Conservation (phyloP, 2,329 filamentous ascomycete genomes). For the Ilyonectria mors-panacis region DNA sequence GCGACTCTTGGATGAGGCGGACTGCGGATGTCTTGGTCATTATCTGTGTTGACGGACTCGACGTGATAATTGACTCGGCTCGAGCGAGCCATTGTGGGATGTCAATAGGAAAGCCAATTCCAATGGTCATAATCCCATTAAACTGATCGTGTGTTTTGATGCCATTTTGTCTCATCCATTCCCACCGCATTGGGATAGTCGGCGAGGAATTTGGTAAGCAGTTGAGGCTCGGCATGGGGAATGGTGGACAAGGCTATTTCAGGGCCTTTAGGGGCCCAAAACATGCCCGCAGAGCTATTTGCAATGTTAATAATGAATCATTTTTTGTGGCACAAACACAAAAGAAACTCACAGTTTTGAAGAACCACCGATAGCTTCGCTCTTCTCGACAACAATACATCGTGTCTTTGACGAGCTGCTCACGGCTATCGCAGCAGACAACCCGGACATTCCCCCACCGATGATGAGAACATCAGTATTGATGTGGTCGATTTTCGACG, state of each 20-base stretch:
- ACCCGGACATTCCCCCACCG: slow-evolving; percentile 33
- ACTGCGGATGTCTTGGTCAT: slow-evolving; percentile 29
- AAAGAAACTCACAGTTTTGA: slow-evolving; percentile 18
- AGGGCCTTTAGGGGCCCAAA: slow-evolving; percentile 30
- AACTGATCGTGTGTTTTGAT: slow-evolving; percentile 31
- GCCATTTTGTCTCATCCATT: slow-evolving; percentile 33
- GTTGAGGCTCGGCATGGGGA: slow-evolving; percentile 26
- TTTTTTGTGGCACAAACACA: background rate
- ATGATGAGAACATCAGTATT: slow-evolving; percentile 34
- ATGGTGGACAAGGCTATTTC: slow-evolving; percentile 23
- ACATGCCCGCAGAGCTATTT: slow-evolving; percentile 32
- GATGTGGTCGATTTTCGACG: slow-evolving; percentile 5
- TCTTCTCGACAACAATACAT: slow-evolving; percentile 29
- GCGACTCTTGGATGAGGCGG: slow-evolving; percentile 12
- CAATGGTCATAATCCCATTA: slow-evolving; percentile 36
- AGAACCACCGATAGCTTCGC: slow-evolving; percentile 27
- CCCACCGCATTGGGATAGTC: slow-evolving; percentile 28
- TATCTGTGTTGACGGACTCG: slow-evolving; percentile 3
- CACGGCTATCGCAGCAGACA: slow-evolving; percentile 29
- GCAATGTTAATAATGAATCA: background rate
- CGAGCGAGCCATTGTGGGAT: slow-evolving; percentile 32
- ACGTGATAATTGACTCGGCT: slow-evolving; percentile 29
- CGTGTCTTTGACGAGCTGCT: slow-evolving; percentile 9
- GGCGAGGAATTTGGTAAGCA: slow-evolving; percentile 26
- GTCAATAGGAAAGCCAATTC: slow-evolving; percentile 33